phyloP scores from a whole-genome alignment of 768 basidiomycete genomes.

The Tulasnella sp. region DNA sequence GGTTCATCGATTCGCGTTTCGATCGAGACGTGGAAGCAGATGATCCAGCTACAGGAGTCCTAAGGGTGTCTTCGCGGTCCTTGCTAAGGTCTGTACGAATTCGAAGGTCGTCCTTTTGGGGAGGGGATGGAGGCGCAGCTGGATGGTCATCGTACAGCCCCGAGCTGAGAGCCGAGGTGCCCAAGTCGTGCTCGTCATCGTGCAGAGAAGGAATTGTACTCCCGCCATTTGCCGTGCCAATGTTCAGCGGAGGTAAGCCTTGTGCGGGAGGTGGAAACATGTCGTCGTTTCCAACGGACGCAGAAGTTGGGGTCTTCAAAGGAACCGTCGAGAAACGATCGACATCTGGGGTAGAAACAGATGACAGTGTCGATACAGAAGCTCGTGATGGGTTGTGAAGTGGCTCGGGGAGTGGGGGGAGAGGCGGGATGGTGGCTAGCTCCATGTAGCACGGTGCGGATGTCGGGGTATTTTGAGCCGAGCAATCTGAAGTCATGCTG shows the following conservation, averaged over 20 bases:
- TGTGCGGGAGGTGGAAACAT: neutral
- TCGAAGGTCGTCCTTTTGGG: neutral
- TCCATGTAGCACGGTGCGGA: conserved; percentile 1
- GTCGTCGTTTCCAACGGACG: conserved; percentile 13
- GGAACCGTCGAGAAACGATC: conserved; percentile 47
- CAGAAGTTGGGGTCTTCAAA: conserved; percentile 32
- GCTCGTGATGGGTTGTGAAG: neutral
- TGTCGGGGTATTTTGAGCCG: neutral
- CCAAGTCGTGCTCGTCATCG: conserved; percentile 16
- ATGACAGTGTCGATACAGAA: neutral
- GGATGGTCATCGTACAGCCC: neutral
- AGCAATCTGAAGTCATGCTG: neutral
- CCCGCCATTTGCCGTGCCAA: conserved; percentile 23
- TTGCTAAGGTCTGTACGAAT: conserved; percentile 8
- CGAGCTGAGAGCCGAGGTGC: neutral
- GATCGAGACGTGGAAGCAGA: conserved; percentile 24
- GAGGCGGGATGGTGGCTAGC: neutral
- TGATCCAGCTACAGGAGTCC: conserved; percentile 25
- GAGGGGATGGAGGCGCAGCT: neutral
- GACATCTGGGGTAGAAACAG: conserved; percentile 21
- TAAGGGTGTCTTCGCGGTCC: neutral
- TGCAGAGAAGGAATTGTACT: conserved; percentile 25
- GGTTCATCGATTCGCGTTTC: conserved; percentile 32
- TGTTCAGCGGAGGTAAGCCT: neutral
- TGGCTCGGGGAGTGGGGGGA: neutral